Evolutionary conservation across 306 rosid genomes (phyloP), one percentile per base, ranked within the genome.

Genomic region (Castanopsis chinensis): DNA sequence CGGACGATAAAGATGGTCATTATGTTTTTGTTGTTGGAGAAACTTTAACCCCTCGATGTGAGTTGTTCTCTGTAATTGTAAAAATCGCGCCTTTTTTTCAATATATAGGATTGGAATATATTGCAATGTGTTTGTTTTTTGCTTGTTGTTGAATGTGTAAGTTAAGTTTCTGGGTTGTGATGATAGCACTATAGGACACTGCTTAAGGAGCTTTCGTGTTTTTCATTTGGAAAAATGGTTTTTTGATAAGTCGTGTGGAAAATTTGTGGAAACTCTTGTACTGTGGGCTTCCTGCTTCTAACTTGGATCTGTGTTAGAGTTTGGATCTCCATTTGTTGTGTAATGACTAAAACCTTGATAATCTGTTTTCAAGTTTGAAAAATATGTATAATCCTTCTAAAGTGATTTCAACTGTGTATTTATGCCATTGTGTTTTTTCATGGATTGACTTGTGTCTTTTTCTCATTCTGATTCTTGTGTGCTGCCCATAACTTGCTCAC

Each of bases 1-100:
- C 95, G 27, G 97, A 92, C 72, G 92, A 92, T 80, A 88, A 90
- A 83, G 95, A 92, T 45, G 97, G 95, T 33, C 95, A 89, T 82
- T 90, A 82, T 7, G 90, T 90, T 60, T 92, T 87, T 61, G 80
- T 85, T 1, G 55, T 90, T 19, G 97, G 93, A 33, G 97, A 92
- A 72, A 84, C 84, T 83, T 30, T 92, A 70, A 92, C 95, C 58
- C 79, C 90, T 57, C 89, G 93, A 58, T 92, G 97, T 92, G 79
- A 71, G 91, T 72, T 55, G 54, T 33, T 76, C 64, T 49, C 59
- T 76, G 41, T 49, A 43, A 4, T 76, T 58, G 49, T 17, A 18
- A 30, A 30, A 28, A 43, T 64, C 4, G 25, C 8, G 70, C 6
- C 21, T 10, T 30, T 76, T 76, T 25, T 28, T 27, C 53, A 41